Evolutionary conservation across 2,329 filamentous ascomycete species (phyloP).

Genomic region (Pseudogymnoascus sp.): DNA sequence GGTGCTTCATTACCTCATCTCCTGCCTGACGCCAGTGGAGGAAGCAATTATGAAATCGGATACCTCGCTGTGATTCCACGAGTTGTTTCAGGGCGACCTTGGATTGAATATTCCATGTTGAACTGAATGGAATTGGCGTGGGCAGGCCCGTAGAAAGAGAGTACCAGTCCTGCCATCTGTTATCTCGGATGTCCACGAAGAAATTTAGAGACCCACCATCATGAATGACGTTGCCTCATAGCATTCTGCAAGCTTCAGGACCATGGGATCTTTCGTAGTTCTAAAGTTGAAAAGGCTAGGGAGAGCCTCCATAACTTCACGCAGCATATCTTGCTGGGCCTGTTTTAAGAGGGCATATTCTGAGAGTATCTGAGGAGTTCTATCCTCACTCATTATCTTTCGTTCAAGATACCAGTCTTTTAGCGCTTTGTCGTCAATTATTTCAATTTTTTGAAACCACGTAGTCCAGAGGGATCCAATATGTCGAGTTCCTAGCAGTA

Average conservation of each 20-base stretch:
- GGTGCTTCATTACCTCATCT: slow-evolving; percentile 32
- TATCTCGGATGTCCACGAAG: no score
- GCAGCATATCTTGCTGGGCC: slow-evolving; percentile 38
- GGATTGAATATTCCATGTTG: slow-evolving; percentile 50
- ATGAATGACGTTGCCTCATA: slow-evolving; percentile 42
- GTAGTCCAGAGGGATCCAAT: slow-evolving; percentile 52
- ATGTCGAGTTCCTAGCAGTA: slow-evolving; percentile 46
- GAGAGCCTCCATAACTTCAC: slow-evolving; percentile 39
- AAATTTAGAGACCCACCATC: no score
- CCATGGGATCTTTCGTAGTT: slow-evolving; percentile 36
- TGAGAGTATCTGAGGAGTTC: slow-evolving; percentile 5
- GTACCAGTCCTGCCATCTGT: slow-evolving; percentile 35
- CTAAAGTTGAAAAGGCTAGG: slow-evolving; percentile 36
- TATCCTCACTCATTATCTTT: no score
- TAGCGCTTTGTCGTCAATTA: slow-evolving; percentile 42
- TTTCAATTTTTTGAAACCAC: slow-evolving; percentile 46
- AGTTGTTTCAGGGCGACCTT: slow-evolving; percentile 47
- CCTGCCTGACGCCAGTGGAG: slow-evolving; percentile 52
- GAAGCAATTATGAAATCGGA: slow-evolving; percentile 49
- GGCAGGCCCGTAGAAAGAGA: slow-evolving; percentile 42
- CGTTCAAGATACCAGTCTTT: slow-evolving; percentile 39
- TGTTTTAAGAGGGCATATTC: slow-evolving; percentile 40
- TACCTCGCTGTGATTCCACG: slow-evolving; percentile 46
- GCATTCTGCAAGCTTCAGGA: slow-evolving; percentile 41
- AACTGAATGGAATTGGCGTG: slow-evolving; percentile 46